Conservation (phyloP, 1,139 yeast genomes). For the Meyerozyma athensensis region DNA sequence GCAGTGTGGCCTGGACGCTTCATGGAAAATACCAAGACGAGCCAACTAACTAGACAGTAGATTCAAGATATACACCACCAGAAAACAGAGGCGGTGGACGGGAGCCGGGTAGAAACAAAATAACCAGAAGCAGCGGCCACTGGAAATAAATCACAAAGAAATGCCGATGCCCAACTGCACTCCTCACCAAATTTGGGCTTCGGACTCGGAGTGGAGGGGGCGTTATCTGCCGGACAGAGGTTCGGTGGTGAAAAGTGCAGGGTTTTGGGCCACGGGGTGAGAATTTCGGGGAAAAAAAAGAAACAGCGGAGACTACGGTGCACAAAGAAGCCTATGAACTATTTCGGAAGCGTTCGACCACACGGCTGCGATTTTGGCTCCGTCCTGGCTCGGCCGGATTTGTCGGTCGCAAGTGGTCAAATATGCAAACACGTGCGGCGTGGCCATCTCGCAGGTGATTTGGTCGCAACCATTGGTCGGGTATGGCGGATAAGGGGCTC, state of each 20-base stretch:
- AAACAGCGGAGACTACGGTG: too few relatives aligned
- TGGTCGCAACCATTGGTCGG: background rate
- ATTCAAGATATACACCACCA: background rate
- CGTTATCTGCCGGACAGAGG: background rate
- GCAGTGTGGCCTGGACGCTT: too few relatives aligned
- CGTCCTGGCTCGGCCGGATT: background rate
- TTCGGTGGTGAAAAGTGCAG: too few relatives aligned
- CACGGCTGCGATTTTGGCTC: background rate
- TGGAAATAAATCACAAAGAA: background rate
- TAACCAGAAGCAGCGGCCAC: background rate
- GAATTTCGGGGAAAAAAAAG: background rate
- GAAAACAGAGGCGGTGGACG: background rate
- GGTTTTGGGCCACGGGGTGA: background rate
- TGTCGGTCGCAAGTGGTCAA: background rate
- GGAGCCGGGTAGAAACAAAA: background rate
- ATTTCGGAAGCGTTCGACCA: background rate
- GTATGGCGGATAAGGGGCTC: background rate
- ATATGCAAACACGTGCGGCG: conserved; percentile 2
- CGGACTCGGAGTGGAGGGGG: conserved; percentile 5
- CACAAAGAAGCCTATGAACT: too few relatives aligned
- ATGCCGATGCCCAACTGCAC: conserved; percentile 4
- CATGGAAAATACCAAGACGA: background rate
- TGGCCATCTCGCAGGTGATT: conserved; percentile 3
- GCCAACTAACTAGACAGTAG: background rate
- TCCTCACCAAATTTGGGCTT: conserved; percentile 4